phyloP scores from a whole-genome alignment of 495 filamentous ascomycete genomes.

The Aspergillus taichungensis region DNA sequence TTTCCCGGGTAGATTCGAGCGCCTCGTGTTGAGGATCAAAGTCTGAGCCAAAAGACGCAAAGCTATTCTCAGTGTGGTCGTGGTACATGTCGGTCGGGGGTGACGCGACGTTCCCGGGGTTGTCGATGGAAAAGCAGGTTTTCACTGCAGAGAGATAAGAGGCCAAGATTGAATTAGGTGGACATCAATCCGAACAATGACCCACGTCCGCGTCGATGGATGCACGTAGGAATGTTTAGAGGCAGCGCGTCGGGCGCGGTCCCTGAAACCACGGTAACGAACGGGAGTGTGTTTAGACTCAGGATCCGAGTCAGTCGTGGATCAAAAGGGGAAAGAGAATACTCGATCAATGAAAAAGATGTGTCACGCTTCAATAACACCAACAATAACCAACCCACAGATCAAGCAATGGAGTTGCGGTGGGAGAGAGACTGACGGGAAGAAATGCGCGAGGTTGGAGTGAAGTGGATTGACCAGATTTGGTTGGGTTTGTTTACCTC shows the following conservation, averaged over 20 bases:
- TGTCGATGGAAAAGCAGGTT: background rate
- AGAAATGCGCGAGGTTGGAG: constrained; percentile 11
- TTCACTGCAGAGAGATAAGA: background rate
- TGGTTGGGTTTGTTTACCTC: constrained; percentile 23
- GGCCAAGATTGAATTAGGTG: too few relatives aligned
- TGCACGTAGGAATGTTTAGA: background rate
- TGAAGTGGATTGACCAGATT: too few relatives aligned
- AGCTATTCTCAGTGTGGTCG: constrained; percentile 20
- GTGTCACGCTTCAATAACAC: background rate
- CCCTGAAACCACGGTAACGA: too few relatives aligned
- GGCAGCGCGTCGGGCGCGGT: constrained; percentile 7
- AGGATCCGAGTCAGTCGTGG: background rate
- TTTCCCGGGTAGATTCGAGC: constrained; percentile 38
- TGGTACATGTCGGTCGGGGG: constrained; percentile 22
- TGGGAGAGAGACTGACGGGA: background rate
- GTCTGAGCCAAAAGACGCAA: constrained; percentile 33
- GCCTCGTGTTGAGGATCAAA: constrained; percentile 47
- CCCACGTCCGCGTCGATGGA: too few relatives aligned
- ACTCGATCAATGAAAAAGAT: background rate
- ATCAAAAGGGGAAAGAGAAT: background rate
- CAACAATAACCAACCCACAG: background rate
- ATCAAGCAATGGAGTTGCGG: background rate
- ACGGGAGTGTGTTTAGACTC: background rate
- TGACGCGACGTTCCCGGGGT: constrained; percentile 4
- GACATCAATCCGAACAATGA: too few relatives aligned